These are phyloP conservation scores for Arthromyces matolae DNA, from an alignment of 768 basidiomycete species.

Conservation along the genomic window DNA sequence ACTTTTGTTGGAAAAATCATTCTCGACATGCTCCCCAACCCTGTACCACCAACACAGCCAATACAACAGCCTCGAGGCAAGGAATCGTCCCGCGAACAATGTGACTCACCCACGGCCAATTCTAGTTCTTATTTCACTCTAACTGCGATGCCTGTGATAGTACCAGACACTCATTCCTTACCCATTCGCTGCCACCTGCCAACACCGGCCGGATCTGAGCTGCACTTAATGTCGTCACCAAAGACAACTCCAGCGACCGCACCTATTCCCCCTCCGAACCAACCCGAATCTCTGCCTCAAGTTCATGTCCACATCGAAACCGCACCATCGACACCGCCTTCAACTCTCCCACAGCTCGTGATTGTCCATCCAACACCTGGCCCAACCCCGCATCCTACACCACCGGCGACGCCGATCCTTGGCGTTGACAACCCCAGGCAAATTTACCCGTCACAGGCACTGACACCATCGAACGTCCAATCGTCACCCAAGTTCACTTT, in stretches of 20 bases:
- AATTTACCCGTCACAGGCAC: too few relatives aligned
- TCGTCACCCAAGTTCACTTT: conserved; percentile 2
- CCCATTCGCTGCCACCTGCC: conserved; percentile 10
- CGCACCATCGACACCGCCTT: conserved; percentile 6
- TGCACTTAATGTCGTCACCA: conserved; percentile 10
- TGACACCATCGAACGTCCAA: too few relatives aligned
- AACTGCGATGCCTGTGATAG: neutral
- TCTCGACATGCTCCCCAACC: conserved; percentile 54
- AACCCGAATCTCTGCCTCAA: neutral
- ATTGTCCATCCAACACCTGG: conserved; percentile 76
- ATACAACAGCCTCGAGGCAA: conserved; percentile 8
- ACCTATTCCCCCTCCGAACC: neutral
- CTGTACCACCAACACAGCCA: conserved; percentile 21
- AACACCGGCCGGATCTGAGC: conserved; percentile 10
- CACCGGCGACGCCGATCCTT: conserved; percentile 59
- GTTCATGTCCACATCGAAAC: conserved; percentile 5
- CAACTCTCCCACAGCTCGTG: conserved; percentile 51
- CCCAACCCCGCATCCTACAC: conserved; percentile 75
- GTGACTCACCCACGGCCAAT: too few relatives aligned
- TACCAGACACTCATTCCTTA: neutral
- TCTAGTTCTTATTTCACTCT: too few relatives aligned
- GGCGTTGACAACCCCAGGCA: neutral
- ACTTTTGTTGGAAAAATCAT: conserved; percentile 36
- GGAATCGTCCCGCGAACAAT: too few relatives aligned
- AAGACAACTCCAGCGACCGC: conserved; percentile 3